Percentiles rank a stretch among this genome's conserved stretches.
These are phyloP conservation scores for Pseudozyma pruni DNA, from an alignment of 1,284 basidiomycete species.

Conservation along the genomic window DNA sequence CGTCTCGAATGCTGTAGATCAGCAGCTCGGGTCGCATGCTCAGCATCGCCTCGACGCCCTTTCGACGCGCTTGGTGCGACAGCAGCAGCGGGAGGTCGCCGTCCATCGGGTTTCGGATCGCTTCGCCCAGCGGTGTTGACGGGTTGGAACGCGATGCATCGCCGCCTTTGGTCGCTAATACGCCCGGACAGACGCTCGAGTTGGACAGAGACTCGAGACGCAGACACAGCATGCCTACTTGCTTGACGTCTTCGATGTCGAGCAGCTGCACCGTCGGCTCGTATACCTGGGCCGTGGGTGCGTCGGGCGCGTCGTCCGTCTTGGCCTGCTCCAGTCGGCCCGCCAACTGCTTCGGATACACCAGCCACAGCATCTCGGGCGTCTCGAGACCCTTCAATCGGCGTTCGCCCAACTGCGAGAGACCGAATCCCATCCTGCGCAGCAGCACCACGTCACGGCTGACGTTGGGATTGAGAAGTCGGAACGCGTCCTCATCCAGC, in stretches of 20 bases:
- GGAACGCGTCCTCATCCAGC: constrained; percentile 65
- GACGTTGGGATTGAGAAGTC: constrained; percentile 62
- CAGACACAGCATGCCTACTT: constrained; percentile 80
- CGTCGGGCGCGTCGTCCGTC: constrained; percentile 67
- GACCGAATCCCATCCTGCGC: constrained; percentile 78
- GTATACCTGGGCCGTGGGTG: constrained; percentile 63
- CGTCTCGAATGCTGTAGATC: constrained; percentile 61
- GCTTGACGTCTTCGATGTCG: constrained; percentile 79
- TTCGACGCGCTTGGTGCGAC: constrained; percentile 48
- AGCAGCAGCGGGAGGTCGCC: constrained; percentile 9
- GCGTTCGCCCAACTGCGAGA: constrained; percentile 84
- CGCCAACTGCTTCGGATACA: constrained; percentile 82
- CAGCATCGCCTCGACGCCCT: constrained; percentile 55
- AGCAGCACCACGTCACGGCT: constrained; percentile 76
- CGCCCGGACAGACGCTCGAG: constrained; percentile 71
- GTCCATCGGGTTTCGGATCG: constrained; percentile 24
- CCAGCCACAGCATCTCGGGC: constrained; percentile 79
- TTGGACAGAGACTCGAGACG: constrained; percentile 84
- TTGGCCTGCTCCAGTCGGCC: constrained; percentile 78
- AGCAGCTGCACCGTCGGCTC: constrained; percentile 74
- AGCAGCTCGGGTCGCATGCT: constrained; percentile 59
- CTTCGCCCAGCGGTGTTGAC: constrained; percentile 30
- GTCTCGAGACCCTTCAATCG: constrained; percentile 90
- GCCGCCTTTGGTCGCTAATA: constrained; percentile 30
- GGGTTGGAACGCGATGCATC: constrained; percentile 34